Base-by-base conservation (phyloP, 495 filamentous ascomycete species). In the Aspergillus baeticus region DNA sequence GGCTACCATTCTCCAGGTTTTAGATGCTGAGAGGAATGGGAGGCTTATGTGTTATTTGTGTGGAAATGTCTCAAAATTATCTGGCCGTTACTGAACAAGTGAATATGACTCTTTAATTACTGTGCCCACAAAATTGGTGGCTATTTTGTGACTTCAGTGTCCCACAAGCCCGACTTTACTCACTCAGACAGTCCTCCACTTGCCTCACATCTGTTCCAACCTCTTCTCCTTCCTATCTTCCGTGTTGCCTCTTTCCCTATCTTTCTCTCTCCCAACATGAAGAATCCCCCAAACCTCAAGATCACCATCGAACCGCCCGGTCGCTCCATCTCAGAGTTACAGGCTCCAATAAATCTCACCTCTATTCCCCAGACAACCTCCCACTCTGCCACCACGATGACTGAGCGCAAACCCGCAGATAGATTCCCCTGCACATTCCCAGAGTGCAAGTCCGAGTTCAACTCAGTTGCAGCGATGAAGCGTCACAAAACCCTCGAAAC, bases 401-500 rank as follows among this genome's bases (percentile, higher is more conserved):
- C 43, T 11, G 1, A 22, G 26, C 6, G 8, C 37, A 14, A 18
- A 17, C 7, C 18, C 20, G 38, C 11, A 48, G 2, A 29, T 38
- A 54, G 50, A 35, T 78, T 80, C 52, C 73, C 69, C 20, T 92
- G 89, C 68, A 79, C 80, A 8, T 82, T 80, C 51, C 66, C 76
- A 10, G 73, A 79, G 17, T 96, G 90, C 65, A 75, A 76, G 0
- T 82, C 70, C 48, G 70, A 74, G 3, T 96, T 96, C 66, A 76
- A 83, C 44, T 71, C 66, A 3, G 51, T 55, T 8, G 54, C 63
- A 6, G 67, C 65, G 1, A 76, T 84, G 73, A 70, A 66, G 23
- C 51, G 60, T 1, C 82, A 86, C 65, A 84, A 84, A 54, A 50
- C 51, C 0, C 23, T 57, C 15, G 62, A 69, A 22, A n/a, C 57